These are phyloP conservation scores for Gnomoniopsis sp. DNA, from an alignment of 2,329 filamentous ascomycete species.

Conservation along the genomic window DNA sequence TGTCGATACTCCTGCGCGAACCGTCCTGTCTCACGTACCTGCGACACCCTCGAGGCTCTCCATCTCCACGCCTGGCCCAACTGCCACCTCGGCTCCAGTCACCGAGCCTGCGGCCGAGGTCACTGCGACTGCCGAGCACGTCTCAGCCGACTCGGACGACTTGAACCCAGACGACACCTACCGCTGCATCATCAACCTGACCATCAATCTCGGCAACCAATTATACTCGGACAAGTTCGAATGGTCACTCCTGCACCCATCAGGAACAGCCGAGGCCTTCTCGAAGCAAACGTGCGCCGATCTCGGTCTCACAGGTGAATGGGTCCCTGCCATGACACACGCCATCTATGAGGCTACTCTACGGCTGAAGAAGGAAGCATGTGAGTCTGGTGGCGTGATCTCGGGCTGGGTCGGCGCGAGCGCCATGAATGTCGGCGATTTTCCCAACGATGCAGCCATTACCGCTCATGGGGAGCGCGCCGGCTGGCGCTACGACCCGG, in stretches of 20 bases:
- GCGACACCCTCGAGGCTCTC: constrained; percentile 31
- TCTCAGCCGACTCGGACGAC: constrained; percentile 64
- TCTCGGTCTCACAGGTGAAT: constrained; percentile 84
- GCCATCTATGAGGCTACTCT: constrained; percentile 95
- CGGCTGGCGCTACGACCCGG: constrained; percentile 93
- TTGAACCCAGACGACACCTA: constrained; percentile 93
- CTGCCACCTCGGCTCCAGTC: not conserved
- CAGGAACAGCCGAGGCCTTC: constrained; percentile 88
- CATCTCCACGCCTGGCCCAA: constrained; percentile 10
- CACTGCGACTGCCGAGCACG: constrained; percentile 65
- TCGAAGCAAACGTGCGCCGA: constrained; percentile 91
- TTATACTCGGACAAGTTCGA: constrained; percentile 97
- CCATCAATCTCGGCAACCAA: constrained; percentile 85
- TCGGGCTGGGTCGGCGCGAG: constrained; percentile 52
- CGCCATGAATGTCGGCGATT: constrained; percentile 56
- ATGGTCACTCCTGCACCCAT: constrained; percentile 90
- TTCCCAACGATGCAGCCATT: constrained; percentile 82
- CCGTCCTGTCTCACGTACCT: constrained; percentile 46
- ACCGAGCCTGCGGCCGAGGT: constrained; percentile 40
- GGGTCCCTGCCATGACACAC: constrained; percentile 90
- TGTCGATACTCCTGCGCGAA: constrained; percentile 55
- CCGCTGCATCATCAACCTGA: constrained; percentile 85
- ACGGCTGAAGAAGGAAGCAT: constrained; percentile 91
- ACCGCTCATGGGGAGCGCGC: constrained; percentile 42
- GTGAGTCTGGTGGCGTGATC: constrained; percentile 86